phyloP scores from a whole-genome alignment of 1,284 basidiomycete species.

The Meripilus lineatus region DNA sequence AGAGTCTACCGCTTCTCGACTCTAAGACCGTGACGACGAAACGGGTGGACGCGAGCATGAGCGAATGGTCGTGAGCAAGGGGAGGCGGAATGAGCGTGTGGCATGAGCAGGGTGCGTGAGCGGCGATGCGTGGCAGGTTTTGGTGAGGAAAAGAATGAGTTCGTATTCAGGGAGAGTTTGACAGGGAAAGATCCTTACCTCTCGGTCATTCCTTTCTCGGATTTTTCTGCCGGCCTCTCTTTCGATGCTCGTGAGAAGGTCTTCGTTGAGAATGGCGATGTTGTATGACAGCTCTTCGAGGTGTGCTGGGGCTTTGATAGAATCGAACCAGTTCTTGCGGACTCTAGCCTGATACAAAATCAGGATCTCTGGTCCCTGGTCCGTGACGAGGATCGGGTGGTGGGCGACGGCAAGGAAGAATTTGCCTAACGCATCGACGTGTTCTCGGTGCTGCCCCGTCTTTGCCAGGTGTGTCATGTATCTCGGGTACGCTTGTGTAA shows the following conservation, averaged over 20 bases:
- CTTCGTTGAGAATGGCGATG: neutral
- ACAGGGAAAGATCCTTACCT: neutral
- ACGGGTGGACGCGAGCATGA: too few relatives aligned
- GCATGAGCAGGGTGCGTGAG: too few relatives aligned
- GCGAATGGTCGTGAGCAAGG: too few relatives aligned
- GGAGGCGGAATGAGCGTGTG: too few relatives aligned
- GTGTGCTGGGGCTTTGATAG: neutral
- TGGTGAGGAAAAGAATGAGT: neutral
- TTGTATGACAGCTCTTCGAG: neutral
- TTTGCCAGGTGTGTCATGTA: neutral
- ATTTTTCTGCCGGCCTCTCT: neutral
- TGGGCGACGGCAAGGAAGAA: slow-evolving; percentile 9
- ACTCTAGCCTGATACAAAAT: slow-evolving; percentile 5
- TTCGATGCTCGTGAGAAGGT: neutral
- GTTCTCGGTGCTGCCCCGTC: slow-evolving; percentile 2
- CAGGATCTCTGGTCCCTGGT: neutral
- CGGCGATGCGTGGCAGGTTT: too few relatives aligned
- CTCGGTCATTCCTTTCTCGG: neutral
- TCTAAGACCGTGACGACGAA: too few relatives aligned
- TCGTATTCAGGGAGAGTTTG: neutral
- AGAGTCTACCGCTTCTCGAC: too few relatives aligned
- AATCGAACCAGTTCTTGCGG: slow-evolving; percentile 2
- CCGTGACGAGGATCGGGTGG: neutral
- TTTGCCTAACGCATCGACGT: neutral
- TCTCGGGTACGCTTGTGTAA: neutral